phyloP scores from a whole-genome alignment of 306 rosid genomes.

The Vigna angularis region DNA sequence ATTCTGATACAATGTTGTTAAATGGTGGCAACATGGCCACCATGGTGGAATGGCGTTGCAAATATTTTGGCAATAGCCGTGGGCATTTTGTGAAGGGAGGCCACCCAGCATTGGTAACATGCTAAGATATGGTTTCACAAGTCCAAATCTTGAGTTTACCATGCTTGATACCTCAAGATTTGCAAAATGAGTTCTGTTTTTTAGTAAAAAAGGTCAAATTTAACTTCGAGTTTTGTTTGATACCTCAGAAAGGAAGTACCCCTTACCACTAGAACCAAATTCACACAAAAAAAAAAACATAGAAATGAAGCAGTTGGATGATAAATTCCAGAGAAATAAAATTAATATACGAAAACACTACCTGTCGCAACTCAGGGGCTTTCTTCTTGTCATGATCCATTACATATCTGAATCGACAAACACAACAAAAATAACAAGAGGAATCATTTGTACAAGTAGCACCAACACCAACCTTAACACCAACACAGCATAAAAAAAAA shows the following conservation, averaged over 20 bases:
- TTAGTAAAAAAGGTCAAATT: too few relatives aligned
- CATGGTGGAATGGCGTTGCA: neutral
- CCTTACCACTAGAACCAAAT: neutral
- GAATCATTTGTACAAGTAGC: neutral
- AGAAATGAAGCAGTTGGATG: conserved; percentile 20
- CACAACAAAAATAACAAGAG: conserved; percentile 16
- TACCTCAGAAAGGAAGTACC: neutral
- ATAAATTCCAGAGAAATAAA: conserved; percentile 5
- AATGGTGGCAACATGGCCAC: neutral
- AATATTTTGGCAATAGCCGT: neutral
- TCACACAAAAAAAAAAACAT: neutral
- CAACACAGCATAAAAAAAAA: neutral
- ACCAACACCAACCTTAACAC: neutral
- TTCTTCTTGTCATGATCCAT: conserved; percentile 85
- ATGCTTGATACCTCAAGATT: too few relatives aligned
- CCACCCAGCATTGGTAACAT: neutral
- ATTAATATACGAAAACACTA: conserved; percentile 28
- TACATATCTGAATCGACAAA: conserved; percentile 67
- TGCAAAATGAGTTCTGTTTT: too few relatives aligned
- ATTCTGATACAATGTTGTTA: neutral
- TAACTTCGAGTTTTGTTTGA: too few relatives aligned
- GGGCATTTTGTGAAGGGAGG: neutral
- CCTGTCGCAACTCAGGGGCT: conserved; percentile 94
- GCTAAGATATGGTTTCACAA: neutral
- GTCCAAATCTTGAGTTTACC: neutral